Base-by-base conservation (phyloP, 805 yeast species). In the Sungouiella thailandica region DNA sequence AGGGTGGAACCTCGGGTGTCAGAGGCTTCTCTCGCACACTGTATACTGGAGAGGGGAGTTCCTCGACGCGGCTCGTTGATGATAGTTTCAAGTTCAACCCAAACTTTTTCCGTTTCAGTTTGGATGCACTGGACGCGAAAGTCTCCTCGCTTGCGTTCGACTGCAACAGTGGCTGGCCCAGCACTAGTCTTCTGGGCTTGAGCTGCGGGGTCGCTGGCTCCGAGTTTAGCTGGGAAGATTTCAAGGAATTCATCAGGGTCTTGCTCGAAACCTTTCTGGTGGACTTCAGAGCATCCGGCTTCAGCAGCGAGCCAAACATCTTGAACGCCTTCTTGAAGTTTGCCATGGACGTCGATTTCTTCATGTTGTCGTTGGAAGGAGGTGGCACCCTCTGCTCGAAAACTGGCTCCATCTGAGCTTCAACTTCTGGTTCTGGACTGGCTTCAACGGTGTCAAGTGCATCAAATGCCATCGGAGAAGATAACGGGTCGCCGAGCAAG, bases 1-100 rank as follows among this genome's bases (percentile, higher is more conserved):
- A 27, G 7, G 29, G 13, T n/a, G 9, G 17, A 4, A 25, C 28
- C 8, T 23, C 31, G 1, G 42, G 37, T 4, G 35, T 26, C 22
- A 15, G 16, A 5, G 37, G 7, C 9, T 28, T 24, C 14, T 36
- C 41, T 17, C 41, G 20, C 6, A 39, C 41, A 18, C 30, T 39
- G 30, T 39, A 39, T 8, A 32, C 37, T 9, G 43, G 44, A n/a
- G 41, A 29, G 4, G 43, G 43, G 8, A 36, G 16, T 16, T 39
- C 43, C 13, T 33, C 29, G 13, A 33, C 34, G 19, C 32, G 36
- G 9, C 23, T 32, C 17, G 32, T 35, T 4, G 46, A 35, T 15
- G 36, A 31, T 32, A 37, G 27, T 31, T 36, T 42, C 33, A 39
- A 32, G 15, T 27, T 35, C 5, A 31, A 18, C 25, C 32, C 18